Percentiles rank a stretch among this genome's conserved stretches.
phyloP scores from a whole-genome alignment of 129 eudicot species.

The Gnaphalium uliginosum region DNA sequence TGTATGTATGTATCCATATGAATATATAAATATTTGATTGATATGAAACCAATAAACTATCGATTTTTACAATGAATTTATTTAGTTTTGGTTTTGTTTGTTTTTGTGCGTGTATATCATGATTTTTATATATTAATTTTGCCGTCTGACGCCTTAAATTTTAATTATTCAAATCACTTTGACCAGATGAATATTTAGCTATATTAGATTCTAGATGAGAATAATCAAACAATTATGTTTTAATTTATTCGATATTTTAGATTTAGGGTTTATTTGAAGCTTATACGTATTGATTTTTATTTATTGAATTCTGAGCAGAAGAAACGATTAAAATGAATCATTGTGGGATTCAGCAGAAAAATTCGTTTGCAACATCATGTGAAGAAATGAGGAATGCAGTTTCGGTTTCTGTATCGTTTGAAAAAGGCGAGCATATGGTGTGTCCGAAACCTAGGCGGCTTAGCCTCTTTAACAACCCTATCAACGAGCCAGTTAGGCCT shows the following conservation, averaged over 20 bases:
- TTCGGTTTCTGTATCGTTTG: conserved; percentile 38
- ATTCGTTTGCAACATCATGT: conserved; percentile 41
- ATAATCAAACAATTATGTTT: neutral
- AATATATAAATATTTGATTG: conserved; percentile 7
- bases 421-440: conserved; percentile 49
- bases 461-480: conserved; percentile 31
- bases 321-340: conserved; percentile 33
- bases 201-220: no score
- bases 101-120: neutral
- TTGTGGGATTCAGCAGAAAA: conserved; percentile 59
- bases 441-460: conserved; percentile 85
- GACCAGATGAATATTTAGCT: conserved; percentile 13
- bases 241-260: neutral
- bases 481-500: conserved; percentile 49
- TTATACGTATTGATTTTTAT: no score
- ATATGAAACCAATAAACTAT: conserved; percentile 19
- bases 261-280: neutral
- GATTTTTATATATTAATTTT: neutral
- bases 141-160: conserved; percentile 29
- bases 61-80: conserved; percentile 24
- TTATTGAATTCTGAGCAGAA: no score
- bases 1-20: conserved; percentile 19
- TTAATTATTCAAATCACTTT: conserved; percentile 22
- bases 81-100: conserved; percentile 4
- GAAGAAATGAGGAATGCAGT: conserved; percentile 63